Evolutionary conservation across 352 stramenopile species (phyloP).

Genomic region (Blastocystis hominis): DNA sequence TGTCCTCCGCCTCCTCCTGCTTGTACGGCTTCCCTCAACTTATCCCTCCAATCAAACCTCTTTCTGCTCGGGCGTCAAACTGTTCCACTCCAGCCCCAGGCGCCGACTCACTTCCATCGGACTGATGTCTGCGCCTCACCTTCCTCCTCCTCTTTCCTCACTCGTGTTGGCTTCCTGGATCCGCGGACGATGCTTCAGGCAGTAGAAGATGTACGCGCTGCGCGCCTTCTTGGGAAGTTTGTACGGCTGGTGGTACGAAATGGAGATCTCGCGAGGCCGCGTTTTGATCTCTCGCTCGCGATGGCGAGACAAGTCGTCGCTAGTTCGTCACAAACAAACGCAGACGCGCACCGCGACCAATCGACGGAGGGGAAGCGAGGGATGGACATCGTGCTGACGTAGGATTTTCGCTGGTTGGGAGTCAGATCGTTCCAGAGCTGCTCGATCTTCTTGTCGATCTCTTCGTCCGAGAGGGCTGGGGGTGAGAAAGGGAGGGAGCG

Average conservation of each 20-base stretch:
- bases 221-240: conserved; percentile 32
- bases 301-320: background rate
- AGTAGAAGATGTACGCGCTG: conserved; percentile 50
- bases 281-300: background rate
- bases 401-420: background rate
- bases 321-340: background rate
- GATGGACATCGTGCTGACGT: background rate
- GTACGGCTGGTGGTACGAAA: background rate
- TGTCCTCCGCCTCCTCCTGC: conserved; percentile 13
- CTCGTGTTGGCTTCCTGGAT: conserved; percentile 39
- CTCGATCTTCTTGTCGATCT: background rate
- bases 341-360: background rate
- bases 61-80: conserved; percentile 13
- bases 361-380: background rate
- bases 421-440: background rate
- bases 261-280: background rate
- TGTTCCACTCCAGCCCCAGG: conserved; percentile 44
- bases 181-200: conserved; percentile 13
- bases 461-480: background rate
- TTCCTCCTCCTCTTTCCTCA: background rate
- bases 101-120: conserved; percentile 47
- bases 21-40: conserved; percentile 10
- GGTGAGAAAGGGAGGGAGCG: background rate
- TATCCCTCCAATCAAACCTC: background rate
- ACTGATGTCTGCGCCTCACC: background rate